Conservation (phyloP, 1,284 basidiomycete species). For the Golubevia pallescens region DNA sequence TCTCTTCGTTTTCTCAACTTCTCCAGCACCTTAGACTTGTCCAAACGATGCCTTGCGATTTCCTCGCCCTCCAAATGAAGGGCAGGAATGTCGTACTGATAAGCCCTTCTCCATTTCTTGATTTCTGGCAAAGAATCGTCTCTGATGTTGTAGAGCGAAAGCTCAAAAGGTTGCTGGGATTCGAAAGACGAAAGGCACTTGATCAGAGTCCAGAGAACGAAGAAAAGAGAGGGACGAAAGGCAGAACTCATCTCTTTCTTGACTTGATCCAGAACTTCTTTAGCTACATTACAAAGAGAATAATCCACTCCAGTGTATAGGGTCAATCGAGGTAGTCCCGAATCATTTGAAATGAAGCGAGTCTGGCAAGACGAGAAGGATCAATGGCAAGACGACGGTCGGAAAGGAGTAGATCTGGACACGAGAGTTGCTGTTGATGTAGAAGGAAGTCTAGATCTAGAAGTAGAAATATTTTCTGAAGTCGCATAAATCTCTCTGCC, state of each 20-base stretch:
- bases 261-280: conserved; percentile 25
- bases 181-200: background rate
- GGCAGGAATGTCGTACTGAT: conserved; percentile 60
- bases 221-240: too few species aligned
- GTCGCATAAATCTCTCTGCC: too few species aligned
- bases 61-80: conserved; percentile 24
- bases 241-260: conserved; percentile 12
- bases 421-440: too few species aligned
- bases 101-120: conserved; percentile 46
- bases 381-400: too few species aligned
- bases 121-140: conserved; percentile 40
- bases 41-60: background rate
- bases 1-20: background rate
- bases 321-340: conserved; percentile 16
- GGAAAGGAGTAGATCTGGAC: too few species aligned
- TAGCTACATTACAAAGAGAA: conserved; percentile 48
- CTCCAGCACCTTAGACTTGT: background rate
- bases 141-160: conserved; percentile 49
- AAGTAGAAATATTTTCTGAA: too few species aligned
- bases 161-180: conserved; percentile 21
- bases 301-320: conserved; percentile 56
- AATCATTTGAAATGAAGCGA: too few species aligned
- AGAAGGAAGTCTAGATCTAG: too few species aligned
- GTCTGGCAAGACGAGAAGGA: too few species aligned
- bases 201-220: too few species aligned